Base-by-base conservation (phyloP, 306 rosid species). In the Crataegus laevigata region DNA sequence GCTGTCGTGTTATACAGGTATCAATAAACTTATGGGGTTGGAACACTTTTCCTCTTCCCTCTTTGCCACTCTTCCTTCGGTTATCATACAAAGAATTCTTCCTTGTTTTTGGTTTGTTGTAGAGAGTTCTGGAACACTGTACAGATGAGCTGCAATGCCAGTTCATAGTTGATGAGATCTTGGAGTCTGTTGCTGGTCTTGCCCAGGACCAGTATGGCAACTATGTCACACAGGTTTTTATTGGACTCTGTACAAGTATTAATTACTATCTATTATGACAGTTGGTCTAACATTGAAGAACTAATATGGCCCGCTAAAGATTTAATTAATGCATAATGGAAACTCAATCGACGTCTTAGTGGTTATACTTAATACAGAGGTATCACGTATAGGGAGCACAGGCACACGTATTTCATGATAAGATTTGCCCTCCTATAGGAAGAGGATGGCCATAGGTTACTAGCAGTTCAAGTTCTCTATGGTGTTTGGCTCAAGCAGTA, bases 1-100 rank as follows among this genome's bases (percentile, higher is more conserved):
- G 96, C 60, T 90, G 92, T 75, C 92, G 96, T 62, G 96, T 88
- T 75, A 81, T 90, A 72, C 96, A 90, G 92, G 96, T 89, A 85
- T 60, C 58, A 19, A n/a, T 32, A 29, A 25, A 67, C 29, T 58
- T 64, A 43, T 71, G 47, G 40, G 59, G 29, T 52, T 73, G 66
- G 9, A 14, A 15, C 63, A 64, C 50, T 71, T 52, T 8, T 73
- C 30, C 42, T 42, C 30, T 60, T 42, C n/a, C n/a, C 45, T 55
- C 71, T 63, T 50, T 32, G 45, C 72, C 26, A 8, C 34, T 36
- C 66, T 54, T 76, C 5, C 36, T 58, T 30, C 2, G 51, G 50
- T 63, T 63, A 11, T 28, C 12, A 29, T 29, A 18, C 59, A 26
- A 43, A 28, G 15, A 24, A 26, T 61, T 43, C 8, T 74, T 58